Evolutionary conservation across 371 early-diverging fungal species (phyloP).

Genomic region (Mucor circinelloides): DNA sequence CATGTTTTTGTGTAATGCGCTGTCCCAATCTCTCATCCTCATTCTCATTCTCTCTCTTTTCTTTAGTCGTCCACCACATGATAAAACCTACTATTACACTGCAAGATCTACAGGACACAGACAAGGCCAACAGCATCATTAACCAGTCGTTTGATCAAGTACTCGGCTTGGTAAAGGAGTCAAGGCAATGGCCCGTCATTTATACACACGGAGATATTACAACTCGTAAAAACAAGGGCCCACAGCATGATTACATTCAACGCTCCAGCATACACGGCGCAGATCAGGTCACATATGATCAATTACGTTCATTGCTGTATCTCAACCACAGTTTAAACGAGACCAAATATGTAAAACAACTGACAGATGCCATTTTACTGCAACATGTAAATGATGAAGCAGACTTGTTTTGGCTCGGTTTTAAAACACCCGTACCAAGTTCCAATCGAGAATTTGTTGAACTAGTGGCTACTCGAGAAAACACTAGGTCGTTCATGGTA

Average conservation of each 20-base stretch:
- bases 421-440: constrained; percentile 22
- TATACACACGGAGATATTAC: background rate
- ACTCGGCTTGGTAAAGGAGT: background rate
- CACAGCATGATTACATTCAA: background rate
- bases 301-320: constrained; percentile 1
- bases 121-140: background rate
- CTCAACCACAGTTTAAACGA: background rate
- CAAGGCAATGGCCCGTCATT: background rate
- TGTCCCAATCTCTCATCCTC: background rate
- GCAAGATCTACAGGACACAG: background rate
- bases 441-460: constrained; percentile 34
- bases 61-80: background rate
- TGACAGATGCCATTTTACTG: background rate
- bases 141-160: background rate
- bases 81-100: background rate
- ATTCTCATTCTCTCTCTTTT: background rate
- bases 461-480: constrained; percentile 28
- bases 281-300: background rate
- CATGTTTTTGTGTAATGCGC: background rate
- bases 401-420: constrained; percentile 35
- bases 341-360: background rate
- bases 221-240: background rate
- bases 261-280: background rate
- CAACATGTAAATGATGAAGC: constrained; percentile 10
- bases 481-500: constrained; percentile 22